These are phyloP conservation scores for Fusarium pseudonygamai DNA, from an alignment of 2,329 filamentous ascomycete genomes.

Conservation along the genomic window DNA sequence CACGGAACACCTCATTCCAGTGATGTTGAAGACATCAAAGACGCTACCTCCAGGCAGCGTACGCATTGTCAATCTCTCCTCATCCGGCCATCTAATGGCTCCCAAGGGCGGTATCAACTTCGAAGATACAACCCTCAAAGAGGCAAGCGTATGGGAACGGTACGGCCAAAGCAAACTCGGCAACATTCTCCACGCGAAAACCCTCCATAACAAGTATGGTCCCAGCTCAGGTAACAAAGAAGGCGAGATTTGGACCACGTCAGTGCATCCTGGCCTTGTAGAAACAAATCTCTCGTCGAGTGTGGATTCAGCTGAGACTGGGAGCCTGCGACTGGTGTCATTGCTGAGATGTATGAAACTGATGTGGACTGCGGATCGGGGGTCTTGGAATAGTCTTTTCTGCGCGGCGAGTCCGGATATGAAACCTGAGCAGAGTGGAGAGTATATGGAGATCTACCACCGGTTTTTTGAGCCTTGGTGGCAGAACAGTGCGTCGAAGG, in stretches of 20 bases:
- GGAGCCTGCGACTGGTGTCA: not conserved
- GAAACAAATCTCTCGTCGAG: constrained; percentile 2
- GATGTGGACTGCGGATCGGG: constrained; percentile 10
- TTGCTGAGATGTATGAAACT: not conserved
- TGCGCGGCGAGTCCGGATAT: constrained; percentile 23
- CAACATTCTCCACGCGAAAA: constrained; percentile 31
- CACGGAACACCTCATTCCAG: constrained; percentile 18
- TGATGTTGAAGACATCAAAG: constrained; percentile 28
- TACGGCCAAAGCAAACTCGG: constrained; percentile 35
- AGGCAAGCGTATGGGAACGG: not conserved
- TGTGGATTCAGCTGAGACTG: not conserved
- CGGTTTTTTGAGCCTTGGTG: constrained; percentile 25
- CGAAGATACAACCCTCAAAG: not conserved
- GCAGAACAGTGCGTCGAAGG: constrained; percentile 16
- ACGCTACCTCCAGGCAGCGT: not conserved
- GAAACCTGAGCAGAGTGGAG: constrained; percentile 22
- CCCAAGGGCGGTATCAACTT: constrained; percentile 30
- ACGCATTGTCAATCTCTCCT: constrained; percentile 31
- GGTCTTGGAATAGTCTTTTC: constrained; percentile 32
- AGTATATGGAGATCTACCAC: constrained; percentile 19
- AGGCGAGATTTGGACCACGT: constrained; percentile 26
- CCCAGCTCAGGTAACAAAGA: constrained; percentile 5
- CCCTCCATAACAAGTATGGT: constrained; percentile 17
- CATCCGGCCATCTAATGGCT: constrained; percentile 14
- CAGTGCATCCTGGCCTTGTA: constrained; percentile 28